Base-by-base conservation (phyloP, 2,329 filamentous ascomycete species). In the Fusarium anguioides region DNA sequence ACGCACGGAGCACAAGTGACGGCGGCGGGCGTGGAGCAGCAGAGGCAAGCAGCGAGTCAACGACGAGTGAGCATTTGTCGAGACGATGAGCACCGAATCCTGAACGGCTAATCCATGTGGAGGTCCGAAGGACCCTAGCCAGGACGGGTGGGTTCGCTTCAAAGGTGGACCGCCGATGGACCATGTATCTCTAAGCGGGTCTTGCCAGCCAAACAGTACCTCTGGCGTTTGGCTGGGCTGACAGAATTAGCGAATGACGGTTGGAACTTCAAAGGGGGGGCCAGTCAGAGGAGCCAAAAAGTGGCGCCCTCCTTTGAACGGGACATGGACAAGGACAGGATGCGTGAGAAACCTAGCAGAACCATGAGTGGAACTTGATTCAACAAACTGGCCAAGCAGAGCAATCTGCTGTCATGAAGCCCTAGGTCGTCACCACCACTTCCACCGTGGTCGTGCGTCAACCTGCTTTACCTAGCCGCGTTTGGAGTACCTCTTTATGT, bases 1-100 rank as follows among this genome's bases (percentile, higher is more conserved):
- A 60, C 60, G 61, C 64, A 68, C 58, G 64, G 61, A 65, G 60
- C 61, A 59, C 42, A 33, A 42, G 50, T 41, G 69, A 64, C 60
- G 72, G 69, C 66, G 72, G 68, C 63, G 69, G 68, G 46, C 36
- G 47, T 68, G 64, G 60, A 61, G 55, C 60, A 42, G 52, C 35
- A 44, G 48, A 37, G 24, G 27, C 60, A 58, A 47, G 26, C 44
- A 68, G 37, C 54, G 47, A 62, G 50, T 68, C 35, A 48, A 41
- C 44, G 48, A 36, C 64, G 49, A 68, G 65, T 60, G 39, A 51
- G 47, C 31, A 29, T 33, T 46, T 40, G 42, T 45, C 58, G 23
- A 44, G 46, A 46, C 40, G 35, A 66, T 31, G 29, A 17, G 29
- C 31, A 52, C 49, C 39, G 46, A 50, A 48, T 49, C 51, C 42